Evolutionary conservation across 2,329 filamentous ascomycete genomes (phyloP).

Genomic region (Nannizzia gypsea): DNA sequence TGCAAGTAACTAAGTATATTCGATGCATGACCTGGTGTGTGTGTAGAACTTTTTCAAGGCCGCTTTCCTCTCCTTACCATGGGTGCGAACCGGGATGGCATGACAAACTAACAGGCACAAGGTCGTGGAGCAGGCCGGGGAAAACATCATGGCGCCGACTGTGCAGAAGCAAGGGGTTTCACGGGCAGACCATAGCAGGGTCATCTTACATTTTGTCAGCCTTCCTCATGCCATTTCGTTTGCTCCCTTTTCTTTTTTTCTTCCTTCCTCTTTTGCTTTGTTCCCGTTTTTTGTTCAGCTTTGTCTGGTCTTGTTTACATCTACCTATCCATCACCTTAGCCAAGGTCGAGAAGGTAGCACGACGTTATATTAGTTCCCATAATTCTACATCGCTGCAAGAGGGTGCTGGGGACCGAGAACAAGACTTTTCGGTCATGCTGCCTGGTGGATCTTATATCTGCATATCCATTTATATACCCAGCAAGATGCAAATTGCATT

Average conservation of each 20-base stretch:
- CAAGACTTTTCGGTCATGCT: background rate
- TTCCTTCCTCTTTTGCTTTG: constrained; percentile 6
- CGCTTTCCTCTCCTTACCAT: background rate
- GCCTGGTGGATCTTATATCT: background rate
- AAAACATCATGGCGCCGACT: constrained; percentile 36
- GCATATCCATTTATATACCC: background rate
- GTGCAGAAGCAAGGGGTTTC: constrained; percentile 17
- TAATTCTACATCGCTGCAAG: background rate
- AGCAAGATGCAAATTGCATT: background rate
- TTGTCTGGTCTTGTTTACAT: background rate
- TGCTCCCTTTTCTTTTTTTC: background rate
- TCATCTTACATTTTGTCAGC: constrained; percentile 72
- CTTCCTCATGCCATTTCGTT: background rate
- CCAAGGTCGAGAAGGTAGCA: background rate
- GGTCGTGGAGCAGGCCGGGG: background rate
- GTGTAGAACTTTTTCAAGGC: background rate
- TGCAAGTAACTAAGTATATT: too few relatives aligned
- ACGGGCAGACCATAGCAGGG: constrained; percentile 33
- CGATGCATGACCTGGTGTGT: background rate
- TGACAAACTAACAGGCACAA: background rate
- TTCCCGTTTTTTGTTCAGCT: background rate
- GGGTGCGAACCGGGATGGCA: background rate
- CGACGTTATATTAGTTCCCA: background rate
- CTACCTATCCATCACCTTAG: background rate
- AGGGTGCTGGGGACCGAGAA: background rate